Evolutionary conservation across 805 yeast genomes (phyloP), one percentile per base, ranked within the genome.

Genomic region (Metschnikowia borealis): DNA sequence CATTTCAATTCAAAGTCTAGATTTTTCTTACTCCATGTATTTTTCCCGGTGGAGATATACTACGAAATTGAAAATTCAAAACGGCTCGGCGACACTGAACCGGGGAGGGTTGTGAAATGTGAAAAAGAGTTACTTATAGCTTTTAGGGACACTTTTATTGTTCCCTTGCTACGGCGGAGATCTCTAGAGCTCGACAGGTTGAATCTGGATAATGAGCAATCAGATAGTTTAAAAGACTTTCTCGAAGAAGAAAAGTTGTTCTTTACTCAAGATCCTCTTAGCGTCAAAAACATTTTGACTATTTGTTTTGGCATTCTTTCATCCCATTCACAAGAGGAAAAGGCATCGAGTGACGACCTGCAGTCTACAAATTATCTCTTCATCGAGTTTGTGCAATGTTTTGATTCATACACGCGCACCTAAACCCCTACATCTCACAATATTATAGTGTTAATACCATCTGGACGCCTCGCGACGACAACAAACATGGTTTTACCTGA

Each of bases 401-500:
- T 46, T 29, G 44, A 37, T 44, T 39, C 38, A 23, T 44, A 48
- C 45, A 41, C 50, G 46, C 51, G 41, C 50, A 26, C 18, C 21
- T 38, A 36, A 36, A 44, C 26, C n/a, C 39, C 26, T 35, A 6
- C 45, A 42, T 42, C 29, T 42, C 29, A n/a, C 31, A 21, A 34
- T n/a, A 32, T 32, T 14, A 23, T 14, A 21, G 8, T 33, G n/a
- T 11, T 41, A 13, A 33, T 10, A 18, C 31, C 34, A 35, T n/a
- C 15, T 10, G 23, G 41, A 38, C n/a, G 29, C 20, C 18, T 32
- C 20, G 26, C 37, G 15, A 17, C 35, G 36, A 42, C 17, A 33
- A 14, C 14, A 34, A 18, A 11, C 20, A 57, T 57, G 59, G 60
- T 57, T 20, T 50, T 57, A 38, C 58, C 58, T 6, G 53, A 49